These are phyloP conservation scores for Nannochloropsis gaditana DNA, from an alignment of 108 stramenopile species.

Conservation along the genomic window DNA sequence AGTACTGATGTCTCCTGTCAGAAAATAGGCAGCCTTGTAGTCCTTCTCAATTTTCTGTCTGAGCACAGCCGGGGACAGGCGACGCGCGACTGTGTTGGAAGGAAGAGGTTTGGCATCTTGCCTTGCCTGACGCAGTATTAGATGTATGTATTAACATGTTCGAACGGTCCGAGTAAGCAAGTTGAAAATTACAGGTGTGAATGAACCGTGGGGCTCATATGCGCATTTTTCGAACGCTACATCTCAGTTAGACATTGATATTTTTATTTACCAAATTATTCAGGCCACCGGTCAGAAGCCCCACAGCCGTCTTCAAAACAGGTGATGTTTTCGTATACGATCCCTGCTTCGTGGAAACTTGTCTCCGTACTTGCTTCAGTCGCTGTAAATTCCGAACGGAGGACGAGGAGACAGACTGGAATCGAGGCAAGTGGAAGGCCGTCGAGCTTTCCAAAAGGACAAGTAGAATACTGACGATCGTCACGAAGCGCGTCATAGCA, in stretches of 20 bases:
- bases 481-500: too few relatives aligned
- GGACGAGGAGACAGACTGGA: neutral
- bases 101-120: neutral
- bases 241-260: too few relatives aligned
- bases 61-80: neutral
- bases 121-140: neutral
- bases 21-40: conserved; percentile 15
- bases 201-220: too few relatives aligned
- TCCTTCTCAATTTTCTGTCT: neutral
- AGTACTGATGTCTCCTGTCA: neutral
- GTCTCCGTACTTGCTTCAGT: neutral
- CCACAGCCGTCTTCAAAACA: neutral
- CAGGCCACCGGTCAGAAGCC: neutral
- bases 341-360: neutral
- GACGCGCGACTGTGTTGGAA: neutral
- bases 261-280: neutral
- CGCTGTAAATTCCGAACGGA: neutral
- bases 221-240: too few relatives aligned
- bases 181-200: too few relatives aligned
- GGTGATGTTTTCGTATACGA: neutral
- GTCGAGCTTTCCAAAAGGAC: neutral
- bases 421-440: neutral
- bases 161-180: too few relatives aligned
- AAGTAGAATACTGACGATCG: too few relatives aligned
- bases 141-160: too few relatives aligned